A percentile compares a stretch with the other conserved stretches of the same genome.
phyloP scores from a whole-genome alignment of 169 alveolate species.

The Babesia gibsoni region DNA sequence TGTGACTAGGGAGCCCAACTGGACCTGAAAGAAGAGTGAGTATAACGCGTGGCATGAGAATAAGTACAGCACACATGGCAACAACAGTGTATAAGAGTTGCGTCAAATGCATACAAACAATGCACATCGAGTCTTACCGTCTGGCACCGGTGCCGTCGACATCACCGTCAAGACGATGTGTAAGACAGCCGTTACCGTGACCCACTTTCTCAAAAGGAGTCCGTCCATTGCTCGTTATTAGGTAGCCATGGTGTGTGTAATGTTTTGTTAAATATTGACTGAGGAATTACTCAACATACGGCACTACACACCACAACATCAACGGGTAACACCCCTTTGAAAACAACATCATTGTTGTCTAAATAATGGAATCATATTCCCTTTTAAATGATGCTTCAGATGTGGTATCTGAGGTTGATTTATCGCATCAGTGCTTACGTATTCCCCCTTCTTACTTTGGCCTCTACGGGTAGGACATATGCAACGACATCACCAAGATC shows the following conservation, averaged over 20 bases:
- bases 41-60: background rate
- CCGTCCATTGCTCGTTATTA: background rate
- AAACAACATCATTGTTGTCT: too few relatives aligned
- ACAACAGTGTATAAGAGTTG: background rate
- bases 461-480: too few relatives aligned
- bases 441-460: too few relatives aligned
- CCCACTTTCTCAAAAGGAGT: background rate
- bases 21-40: slow-evolving; percentile 30
- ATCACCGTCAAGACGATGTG: background rate
- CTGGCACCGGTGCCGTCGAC: slow-evolving; percentile 23
- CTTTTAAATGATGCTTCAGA: too few relatives aligned
- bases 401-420: too few relatives aligned
- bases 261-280: background rate
- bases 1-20: slow-evolving; percentile 51
- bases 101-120: background rate
- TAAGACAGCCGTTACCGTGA: background rate
- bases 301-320: slow-evolving; percentile 11
- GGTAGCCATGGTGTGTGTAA: background rate
- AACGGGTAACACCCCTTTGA: background rate
- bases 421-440: too few relatives aligned
- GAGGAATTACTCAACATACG: background rate
- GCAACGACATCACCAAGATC: too few relatives aligned
- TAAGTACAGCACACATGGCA: background rate
- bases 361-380: too few relatives aligned
- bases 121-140: slow-evolving; percentile 18